A percentile compares a stretch with the other conserved stretches of the same genome.
phyloP scores from a whole-genome alignment of 2,329 filamentous ascomycete species.

The Scedosporium dehoogii region DNA sequence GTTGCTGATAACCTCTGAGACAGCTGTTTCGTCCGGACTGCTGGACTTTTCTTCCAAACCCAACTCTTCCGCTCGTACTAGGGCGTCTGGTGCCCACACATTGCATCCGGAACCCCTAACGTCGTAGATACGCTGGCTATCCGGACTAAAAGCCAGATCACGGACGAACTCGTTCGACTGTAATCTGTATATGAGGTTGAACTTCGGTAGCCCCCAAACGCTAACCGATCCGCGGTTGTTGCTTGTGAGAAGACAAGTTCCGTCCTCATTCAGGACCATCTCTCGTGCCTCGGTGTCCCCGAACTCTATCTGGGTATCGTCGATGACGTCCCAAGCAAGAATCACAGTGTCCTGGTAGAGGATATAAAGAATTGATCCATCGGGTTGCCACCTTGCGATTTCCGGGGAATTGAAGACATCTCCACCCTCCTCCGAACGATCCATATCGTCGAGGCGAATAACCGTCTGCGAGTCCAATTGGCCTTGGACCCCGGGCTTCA shows the following conservation, averaged over 20 bases:
- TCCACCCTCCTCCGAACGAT: neutral
- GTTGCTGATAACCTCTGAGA: neutral
- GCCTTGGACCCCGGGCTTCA: neutral
- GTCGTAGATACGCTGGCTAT: neutral
- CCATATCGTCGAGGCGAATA: neutral
- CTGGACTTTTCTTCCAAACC: neutral
- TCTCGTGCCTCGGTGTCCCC: neutral
- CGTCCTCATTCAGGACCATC: neutral
- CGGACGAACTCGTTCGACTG: neutral
- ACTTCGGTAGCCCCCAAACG: neutral
- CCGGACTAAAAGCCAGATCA: neutral
- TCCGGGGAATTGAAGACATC: neutral
- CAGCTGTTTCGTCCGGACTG: neutral
- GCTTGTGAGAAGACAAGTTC: neutral
- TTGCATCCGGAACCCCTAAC: neutral
- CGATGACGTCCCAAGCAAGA: neutral
- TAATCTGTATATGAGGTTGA: conserved; percentile 3
- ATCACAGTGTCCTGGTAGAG: neutral
- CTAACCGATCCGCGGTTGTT: neutral
- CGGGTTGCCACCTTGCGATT: neutral
- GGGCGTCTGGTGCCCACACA: neutral
- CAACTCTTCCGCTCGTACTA: neutral
- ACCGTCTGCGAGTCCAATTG: neutral
- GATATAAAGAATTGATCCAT: neutral
- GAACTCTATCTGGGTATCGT: neutral